Evolutionary conservation across 306 rosid species (phyloP), one percentile per base, ranked within the genome.

Genomic region (Casuarina cunninghamiana): DNA sequence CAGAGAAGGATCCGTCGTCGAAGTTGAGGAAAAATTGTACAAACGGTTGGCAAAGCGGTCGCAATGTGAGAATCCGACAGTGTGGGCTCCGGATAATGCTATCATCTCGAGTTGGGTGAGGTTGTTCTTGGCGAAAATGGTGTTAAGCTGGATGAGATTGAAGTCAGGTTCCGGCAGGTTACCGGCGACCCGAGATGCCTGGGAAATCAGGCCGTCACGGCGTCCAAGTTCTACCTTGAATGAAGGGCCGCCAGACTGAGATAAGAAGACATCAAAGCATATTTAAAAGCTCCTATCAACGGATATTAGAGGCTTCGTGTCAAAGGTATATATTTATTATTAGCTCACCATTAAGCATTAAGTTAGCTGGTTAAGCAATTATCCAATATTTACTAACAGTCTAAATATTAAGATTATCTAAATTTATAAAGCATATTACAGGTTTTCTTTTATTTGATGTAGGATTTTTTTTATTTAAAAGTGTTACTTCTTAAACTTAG

Each of bases 41-140:
- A 94, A 49, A 0, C 96, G 90, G 41, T 81, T 65, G 6, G 86
- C 10, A 45, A 94, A 89, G 53, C 87, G 84, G 76, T 71, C 5
- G 76, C 97, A 94, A 69, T 90, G 94, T 0, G 98, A 90, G 80
- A 91, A 84, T 0, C 96, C 97, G 0, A 94, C 0, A 0, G 97
- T 94, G 84, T 94, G 98, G 1, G 93, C 98, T 58, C 98, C 98
- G 0, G 98, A 94, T 32, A 94, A 83, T 0, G 98, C 97, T 3
- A 94, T 84, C 89, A 92, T 87, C 61, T 92, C 96, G 2, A 72
- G 63, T 83, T 86, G 97, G 66, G 42, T 79, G 1, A 94, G 86
- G 44, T 62, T 67, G 82, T 92, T 80, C 10, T 46, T 42, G 10
- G 84, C 37, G 69, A 94, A 94, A 35, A 94, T 71, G 42, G 76